Percentiles rank a stretch among this genome's conserved stretches.
Evolutionary conservation across 371 early-diverging fungal genomes (phyloP).

Genomic region (Dentiscutata heterogama): DNA sequence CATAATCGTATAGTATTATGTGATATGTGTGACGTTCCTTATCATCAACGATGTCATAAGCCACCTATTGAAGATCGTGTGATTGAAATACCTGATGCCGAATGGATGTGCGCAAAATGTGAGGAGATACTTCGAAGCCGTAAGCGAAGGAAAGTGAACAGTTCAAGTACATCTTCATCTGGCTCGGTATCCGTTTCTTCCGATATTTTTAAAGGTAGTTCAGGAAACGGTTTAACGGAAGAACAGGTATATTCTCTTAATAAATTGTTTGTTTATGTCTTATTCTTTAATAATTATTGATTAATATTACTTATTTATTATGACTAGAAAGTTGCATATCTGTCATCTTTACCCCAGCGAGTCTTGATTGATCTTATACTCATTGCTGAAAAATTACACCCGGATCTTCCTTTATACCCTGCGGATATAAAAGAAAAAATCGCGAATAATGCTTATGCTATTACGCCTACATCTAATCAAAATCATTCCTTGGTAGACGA

Average conservation of each 20-base stretch:
- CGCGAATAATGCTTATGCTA: background rate
- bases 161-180: background rate
- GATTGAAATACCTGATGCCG: conserved; percentile 46
- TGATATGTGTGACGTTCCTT: conserved; percentile 52
- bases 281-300: background rate
- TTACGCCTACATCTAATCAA: background rate
- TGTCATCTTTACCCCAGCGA: conserved; percentile 13
- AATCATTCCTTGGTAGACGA: background rate
- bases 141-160: conserved; percentile 36
- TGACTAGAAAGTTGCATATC: conserved; percentile 27
- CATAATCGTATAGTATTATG: conserved; percentile 52
- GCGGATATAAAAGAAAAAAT: conserved; percentile 31
- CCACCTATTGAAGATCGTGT: conserved; percentile 50
- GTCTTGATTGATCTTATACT: conserved; percentile 34
- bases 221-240: conserved; percentile 28
- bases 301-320: background rate
- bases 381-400: conserved; percentile 39
- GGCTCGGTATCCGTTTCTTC: background rate
- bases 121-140: conserved; percentile 29
- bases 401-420: conserved; percentile 39
- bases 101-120: conserved; percentile 50
- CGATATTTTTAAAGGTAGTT: background rate
- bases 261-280: background rate
- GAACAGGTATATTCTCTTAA: conserved; percentile 18
- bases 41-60: conserved; percentile 52